Evolutionary conservation across 2,329 filamentous ascomycete species (phyloP), one percentile per base, ranked within the genome.

Genomic region (Claviceps sp.): DNA sequence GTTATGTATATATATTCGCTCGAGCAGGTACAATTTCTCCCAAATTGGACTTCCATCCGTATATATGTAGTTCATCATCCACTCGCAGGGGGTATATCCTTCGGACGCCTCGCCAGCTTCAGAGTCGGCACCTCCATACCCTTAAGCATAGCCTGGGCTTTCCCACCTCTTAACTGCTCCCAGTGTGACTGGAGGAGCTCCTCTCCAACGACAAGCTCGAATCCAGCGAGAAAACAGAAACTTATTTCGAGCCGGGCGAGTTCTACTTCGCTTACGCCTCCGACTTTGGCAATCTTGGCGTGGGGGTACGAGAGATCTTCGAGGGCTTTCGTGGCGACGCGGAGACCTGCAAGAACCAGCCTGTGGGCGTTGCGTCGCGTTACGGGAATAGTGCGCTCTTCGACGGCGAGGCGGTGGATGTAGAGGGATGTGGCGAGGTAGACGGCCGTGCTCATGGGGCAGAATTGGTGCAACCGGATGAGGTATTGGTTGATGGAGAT

Each of bases 281-380:
- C 91, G 1, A 97, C 90, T 57, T 84, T 85, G 18, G 91, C 84
- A 58, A 96, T 82, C 52, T 89, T 85, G 54, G 77, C 77, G 69
- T 96, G 91, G 8, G 87, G 81, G 69, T 94, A 95, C 59, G 84
- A 87, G 51, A 91, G 76, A 65, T 97, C 91, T 67, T 98, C 91
- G n/a, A 96, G 72, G 0, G 89, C 87, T 70, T 97, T 98, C 79
- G 90, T 93, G 14, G 91, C 89, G 3, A 96, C 87, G 38, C 90
- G 75, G 50, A 96, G 74, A 6, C 86, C 87, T 0, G 89, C 90
- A 16, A 98, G 77, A 36, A 95, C 75, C 7, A 97, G 72, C 2
- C 93, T 82, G 66, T 98, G 91, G 55, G 88, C 85, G 56, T 95
- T 97, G 52, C 88, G 79, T 53, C 78, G 77, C 2, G 89, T 95